A percentile compares a stretch with the other conserved stretches of the same genome.
phyloP scores from a whole-genome alignment of 495 filamentous ascomycete species.

The Pyrenula aspistea region DNA sequence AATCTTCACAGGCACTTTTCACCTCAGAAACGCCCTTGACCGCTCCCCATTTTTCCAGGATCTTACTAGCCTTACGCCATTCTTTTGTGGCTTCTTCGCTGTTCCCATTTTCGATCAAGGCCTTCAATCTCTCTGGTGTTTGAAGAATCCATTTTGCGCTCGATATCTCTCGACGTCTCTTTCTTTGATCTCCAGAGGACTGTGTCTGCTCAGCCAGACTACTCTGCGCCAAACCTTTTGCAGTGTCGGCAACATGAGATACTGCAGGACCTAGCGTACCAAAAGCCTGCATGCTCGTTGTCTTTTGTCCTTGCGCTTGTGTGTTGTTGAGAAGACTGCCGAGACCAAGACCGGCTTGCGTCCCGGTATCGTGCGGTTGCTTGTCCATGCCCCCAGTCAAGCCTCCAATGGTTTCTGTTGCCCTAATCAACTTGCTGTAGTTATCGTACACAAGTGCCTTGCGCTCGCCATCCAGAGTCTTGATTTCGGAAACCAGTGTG shows the following conservation, averaged over 20 bases:
- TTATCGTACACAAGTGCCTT: slow-evolving; percentile 98
- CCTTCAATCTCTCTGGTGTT: slow-evolving; percentile 38
- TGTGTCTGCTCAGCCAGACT: slow-evolving; percentile 21
- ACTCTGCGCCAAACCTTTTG: slow-evolving; percentile 50
- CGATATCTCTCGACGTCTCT: slow-evolving; percentile 25
- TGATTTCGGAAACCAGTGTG: slow-evolving; percentile 51
- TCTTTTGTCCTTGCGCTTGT: slow-evolving; percentile 35
- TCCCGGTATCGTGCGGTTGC: slow-evolving; percentile 33
- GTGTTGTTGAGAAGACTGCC: not conserved
- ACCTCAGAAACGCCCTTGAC: slow-evolving; percentile 52
- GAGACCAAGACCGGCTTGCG: slow-evolving; percentile 13
- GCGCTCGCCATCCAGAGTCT: slow-evolving; percentile 83
- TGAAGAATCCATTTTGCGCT: slow-evolving; percentile 55
- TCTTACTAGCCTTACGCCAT: slow-evolving; percentile 36
- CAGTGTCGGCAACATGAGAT: slow-evolving; percentile 68
- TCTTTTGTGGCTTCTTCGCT: slow-evolving; percentile 43
- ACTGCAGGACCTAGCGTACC: slow-evolving; percentile 63
- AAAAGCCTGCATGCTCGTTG: slow-evolving; percentile 49
- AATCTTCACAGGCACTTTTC: slow-evolving; percentile 43
- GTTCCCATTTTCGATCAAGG: slow-evolving; percentile 36
- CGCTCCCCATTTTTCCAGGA: slow-evolving; percentile 41
- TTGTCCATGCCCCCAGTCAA: slow-evolving; percentile 39
- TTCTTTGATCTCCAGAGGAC: slow-evolving; percentile 38
- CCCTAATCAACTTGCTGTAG: slow-evolving; percentile 87
- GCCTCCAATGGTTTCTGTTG: slow-evolving; percentile 86